Conservation (phyloP, 2,329 filamentous ascomycete species). For the Xylariaceae sp. region DNA sequence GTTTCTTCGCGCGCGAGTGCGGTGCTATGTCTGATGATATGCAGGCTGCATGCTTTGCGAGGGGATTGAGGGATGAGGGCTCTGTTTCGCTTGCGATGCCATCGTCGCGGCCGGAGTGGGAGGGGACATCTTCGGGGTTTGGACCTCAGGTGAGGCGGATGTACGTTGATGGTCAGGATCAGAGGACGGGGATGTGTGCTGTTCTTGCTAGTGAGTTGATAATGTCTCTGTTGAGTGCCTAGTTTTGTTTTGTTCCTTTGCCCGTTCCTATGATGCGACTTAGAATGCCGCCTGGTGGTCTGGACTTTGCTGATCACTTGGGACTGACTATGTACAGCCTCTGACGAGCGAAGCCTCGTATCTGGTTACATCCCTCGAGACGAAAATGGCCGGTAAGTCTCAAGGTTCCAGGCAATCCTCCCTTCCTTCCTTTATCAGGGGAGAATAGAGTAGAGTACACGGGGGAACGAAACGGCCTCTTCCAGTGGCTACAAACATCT, state of each 20-base stretch:
- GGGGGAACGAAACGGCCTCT: too few relatives aligned
- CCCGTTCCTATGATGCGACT: too few relatives aligned
- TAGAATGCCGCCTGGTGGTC: too few relatives aligned
- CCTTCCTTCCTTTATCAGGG: too few relatives aligned
- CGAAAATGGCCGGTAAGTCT: slow-evolving; percentile 37
- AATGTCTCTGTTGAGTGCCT: not conserved
- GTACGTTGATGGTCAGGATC: slow-evolving; percentile 37
- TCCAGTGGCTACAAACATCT: too few relatives aligned
- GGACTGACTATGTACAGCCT: slow-evolving; percentile 22
- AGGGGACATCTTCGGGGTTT: not conserved
- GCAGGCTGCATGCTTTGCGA: slow-evolving; percentile 36
- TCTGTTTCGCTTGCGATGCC: slow-evolving; percentile 33
- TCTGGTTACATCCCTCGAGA: slow-evolving; percentile 43
- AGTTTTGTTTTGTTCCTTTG: too few relatives aligned
- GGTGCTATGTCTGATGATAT: slow-evolving; percentile 28
- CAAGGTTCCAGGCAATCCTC: not conserved
- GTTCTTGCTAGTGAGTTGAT: slow-evolving; percentile 43
- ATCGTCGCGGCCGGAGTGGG: slow-evolving; percentile 2
- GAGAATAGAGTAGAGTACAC: too few relatives aligned
- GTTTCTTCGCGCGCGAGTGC: slow-evolving; percentile 33
- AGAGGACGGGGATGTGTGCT: slow-evolving; percentile 38
- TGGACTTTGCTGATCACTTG: too few relatives aligned
- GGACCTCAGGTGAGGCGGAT: slow-evolving; percentile 35
- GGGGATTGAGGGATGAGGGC: slow-evolving; percentile 38
- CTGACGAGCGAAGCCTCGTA: slow-evolving; percentile 34